Base-by-base conservation (phyloP, 2,329 filamentous ascomycete species). In the Raffaelea ambrosiae region DNA sequence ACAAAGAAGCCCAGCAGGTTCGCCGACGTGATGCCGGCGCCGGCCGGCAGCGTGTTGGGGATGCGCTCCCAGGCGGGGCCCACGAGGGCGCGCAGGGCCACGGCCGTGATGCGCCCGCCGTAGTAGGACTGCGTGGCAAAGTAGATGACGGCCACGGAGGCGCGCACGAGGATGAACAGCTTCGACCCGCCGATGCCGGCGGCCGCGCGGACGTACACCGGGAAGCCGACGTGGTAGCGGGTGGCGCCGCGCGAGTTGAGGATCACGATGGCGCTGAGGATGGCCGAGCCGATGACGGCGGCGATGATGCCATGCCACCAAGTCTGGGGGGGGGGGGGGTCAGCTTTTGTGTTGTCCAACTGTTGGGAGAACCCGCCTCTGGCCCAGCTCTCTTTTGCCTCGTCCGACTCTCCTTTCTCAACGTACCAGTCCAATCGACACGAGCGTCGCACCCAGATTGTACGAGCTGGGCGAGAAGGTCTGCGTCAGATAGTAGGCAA, bases 101-200 rank as follows among this genome's bases (percentile, higher is more conserved):
- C n/a, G n/a, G n/a, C n/a, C n/a, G n/a, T n/a, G n/a, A n/a, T n/a
- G n/a, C n/a, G n/a, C n/a, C n/a, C n/a, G n/a, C n/a, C n/a, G n/a
- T n/a, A n/a, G n/a, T n/a, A n/a, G n/a, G n/a, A n/a, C n/a, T n/a
- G n/a, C n/a, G n/a, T n/a, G n/a, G n/a, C n/a, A n/a, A n/a, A n/a
- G n/a, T n/a, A n/a, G n/a, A n/a, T n/a, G n/a, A n/a, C n/a, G n/a
- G n/a, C n/a, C n/a, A n/a, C n/a, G n/a, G 63, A 55, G n/a, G 53
- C 57, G 3, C 58, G 52, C 2, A 60, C 53, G 51, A 66, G 62
- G 36, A 69, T 58, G 53, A 70, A 69, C 23, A 65, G 63, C 47
- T 62, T 62, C 2, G 63, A 62, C 16, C 65, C 66, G 26, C 61
- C 63, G 47, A 68, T 61, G 5, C 63, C 63, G 2, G 61, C 57